Base-by-base conservation (phyloP, 1,284 basidiomycete species). In the Apiotrichum montevideense region DNA sequence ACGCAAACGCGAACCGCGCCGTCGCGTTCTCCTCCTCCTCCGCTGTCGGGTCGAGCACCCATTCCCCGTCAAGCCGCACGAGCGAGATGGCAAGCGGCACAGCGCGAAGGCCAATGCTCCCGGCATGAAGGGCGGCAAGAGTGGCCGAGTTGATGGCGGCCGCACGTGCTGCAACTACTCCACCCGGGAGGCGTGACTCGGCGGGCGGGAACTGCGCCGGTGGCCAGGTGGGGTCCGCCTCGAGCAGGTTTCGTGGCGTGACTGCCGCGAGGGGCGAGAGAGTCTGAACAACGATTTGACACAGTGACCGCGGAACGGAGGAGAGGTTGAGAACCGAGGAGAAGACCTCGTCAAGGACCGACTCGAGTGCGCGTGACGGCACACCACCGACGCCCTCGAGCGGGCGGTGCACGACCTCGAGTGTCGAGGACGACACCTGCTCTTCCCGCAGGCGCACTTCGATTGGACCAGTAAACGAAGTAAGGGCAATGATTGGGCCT, bases 31-130 rank as follows among this genome's bases (percentile, higher is more conserved):
- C 80, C 44, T 83, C 83, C 66, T 83, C 82, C 44, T 79, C 79
- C 81, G 84, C 2, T 32, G 86, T 78, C 2, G 87, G 88, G 60
- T 88, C 88, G 35, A 87, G 69, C 56, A 88, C 81, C 55, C 89
- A 66, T 61, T 86, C 83, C 9, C 54, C 75, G 63, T 72, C 53
- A 1, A 66, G 55, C 35, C 37, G 14, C 3, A 77, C 45, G n/a
- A 80, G 66, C 6, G 73, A 64, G 1, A 78, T 72, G 3, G 79
- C 79, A 0, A 79, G 61, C 4, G 79, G 70, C 33, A 79, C 71
- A 0, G 74, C 79, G 4, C 69, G 68, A 46, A 78, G 67, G 6
- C 74, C 73, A n/a, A 80, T 68, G 3, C 61, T 63, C 1, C 75
- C 78, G 1, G 76, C 76, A 59, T 80, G 78, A 33, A 80, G 59